phyloP scores from a whole-genome alignment of 768 basidiomycete species.

The Artomyces pyxidatus region DNA sequence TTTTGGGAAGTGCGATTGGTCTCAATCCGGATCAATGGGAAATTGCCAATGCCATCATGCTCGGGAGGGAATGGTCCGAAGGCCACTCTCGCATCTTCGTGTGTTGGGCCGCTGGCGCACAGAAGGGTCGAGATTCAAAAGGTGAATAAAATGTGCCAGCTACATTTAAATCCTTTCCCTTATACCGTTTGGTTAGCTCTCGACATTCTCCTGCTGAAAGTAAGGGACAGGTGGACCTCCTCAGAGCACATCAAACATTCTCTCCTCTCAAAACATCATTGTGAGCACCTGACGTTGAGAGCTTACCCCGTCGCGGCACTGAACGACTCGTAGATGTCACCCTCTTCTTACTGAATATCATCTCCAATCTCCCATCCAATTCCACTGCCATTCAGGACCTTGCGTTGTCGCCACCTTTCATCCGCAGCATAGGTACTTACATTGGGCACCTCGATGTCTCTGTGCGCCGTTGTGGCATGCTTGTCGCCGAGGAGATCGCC shows the following conservation, averaged over 20 bases:
- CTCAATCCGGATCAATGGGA: slow-evolving; percentile 46
- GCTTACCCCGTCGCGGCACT: no score
- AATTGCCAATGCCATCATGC: slow-evolving; percentile 35
- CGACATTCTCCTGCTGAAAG: slow-evolving; percentile 35
- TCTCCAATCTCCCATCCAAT: slow-evolving; percentile 49
- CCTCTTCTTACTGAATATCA: slow-evolving; percentile 52
- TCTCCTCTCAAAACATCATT: slow-evolving; percentile 62
- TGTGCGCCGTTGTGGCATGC: slow-evolving; percentile 86
- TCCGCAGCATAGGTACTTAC: slow-evolving; percentile 64
- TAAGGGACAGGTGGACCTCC: slow-evolving; percentile 65
- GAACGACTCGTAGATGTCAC: slow-evolving; percentile 70
- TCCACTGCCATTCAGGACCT: slow-evolving; percentile 39
- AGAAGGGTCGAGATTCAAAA: slow-evolving; percentile 24
- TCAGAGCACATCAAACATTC: slow-evolving; percentile 77
- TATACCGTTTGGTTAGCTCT: slow-evolving; percentile 25
- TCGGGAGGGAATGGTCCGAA: slow-evolving; percentile 53
- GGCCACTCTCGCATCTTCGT: slow-evolving; percentile 54
- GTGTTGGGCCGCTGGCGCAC: slow-evolving; percentile 55
- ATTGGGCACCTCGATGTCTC: slow-evolving; percentile 69
- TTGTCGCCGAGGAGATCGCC: slow-evolving; percentile 78
- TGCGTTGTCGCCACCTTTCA: slow-evolving; percentile 50
- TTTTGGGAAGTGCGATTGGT: slow-evolving; percentile 46
- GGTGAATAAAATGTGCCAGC: slow-evolving; percentile 19
- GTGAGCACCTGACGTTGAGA: slow-evolving; percentile 47
- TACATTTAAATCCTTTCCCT: slow-evolving; percentile 1